Conservation (phyloP, 1,139 yeast species). For the Diutina rugosa region DNA sequence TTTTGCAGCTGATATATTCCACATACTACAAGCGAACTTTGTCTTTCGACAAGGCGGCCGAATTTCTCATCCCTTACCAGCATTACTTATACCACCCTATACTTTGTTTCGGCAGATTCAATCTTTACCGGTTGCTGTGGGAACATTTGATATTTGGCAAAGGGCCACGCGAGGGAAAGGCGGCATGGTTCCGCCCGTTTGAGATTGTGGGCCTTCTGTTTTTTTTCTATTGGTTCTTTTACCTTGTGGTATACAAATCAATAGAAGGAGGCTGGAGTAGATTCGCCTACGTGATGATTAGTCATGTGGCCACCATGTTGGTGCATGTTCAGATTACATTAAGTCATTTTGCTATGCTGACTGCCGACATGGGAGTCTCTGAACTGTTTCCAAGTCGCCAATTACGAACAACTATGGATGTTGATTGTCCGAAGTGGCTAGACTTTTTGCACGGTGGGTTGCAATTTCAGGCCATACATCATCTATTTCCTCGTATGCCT, state of each 20-base stretch:
- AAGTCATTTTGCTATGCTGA: slow-evolving; percentile 90
- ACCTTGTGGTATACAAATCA: slow-evolving; percentile 39
- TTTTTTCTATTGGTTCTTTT: slow-evolving; percentile 73
- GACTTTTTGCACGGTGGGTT: slow-evolving; percentile 88
- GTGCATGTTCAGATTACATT: slow-evolving; percentile 87
- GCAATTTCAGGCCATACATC: slow-evolving; percentile 87
- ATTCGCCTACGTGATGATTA: slow-evolving; percentile 49
- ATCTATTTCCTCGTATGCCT: slow-evolving; percentile 79
- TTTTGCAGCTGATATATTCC: slow-evolving; percentile 58
- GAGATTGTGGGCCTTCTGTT: slow-evolving; percentile 59
- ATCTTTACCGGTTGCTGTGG: slow-evolving; percentile 75
- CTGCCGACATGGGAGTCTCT: slow-evolving; percentile 68
- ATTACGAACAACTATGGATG: slow-evolving; percentile 87
- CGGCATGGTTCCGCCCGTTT: slow-evolving; percentile 76
- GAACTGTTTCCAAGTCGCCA: slow-evolving; percentile 80
- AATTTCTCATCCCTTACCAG: slow-evolving; percentile 47
- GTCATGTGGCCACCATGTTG: slow-evolving; percentile 75
- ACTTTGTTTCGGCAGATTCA: slow-evolving; percentile 74
- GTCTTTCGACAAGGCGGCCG: slow-evolving; percentile 57
- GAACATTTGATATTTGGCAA: slow-evolving; percentile 53
- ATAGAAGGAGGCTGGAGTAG: slow-evolving; percentile 41
- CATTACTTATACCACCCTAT: slow-evolving; percentile 67
- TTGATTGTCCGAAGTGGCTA: slow-evolving; percentile 86
- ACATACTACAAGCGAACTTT: slow-evolving; percentile 63
- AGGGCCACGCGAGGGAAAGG: slow-evolving; percentile 72